Conservation (phyloP, 1,284 basidiomycete species). For the Malassezia equina region DNA sequence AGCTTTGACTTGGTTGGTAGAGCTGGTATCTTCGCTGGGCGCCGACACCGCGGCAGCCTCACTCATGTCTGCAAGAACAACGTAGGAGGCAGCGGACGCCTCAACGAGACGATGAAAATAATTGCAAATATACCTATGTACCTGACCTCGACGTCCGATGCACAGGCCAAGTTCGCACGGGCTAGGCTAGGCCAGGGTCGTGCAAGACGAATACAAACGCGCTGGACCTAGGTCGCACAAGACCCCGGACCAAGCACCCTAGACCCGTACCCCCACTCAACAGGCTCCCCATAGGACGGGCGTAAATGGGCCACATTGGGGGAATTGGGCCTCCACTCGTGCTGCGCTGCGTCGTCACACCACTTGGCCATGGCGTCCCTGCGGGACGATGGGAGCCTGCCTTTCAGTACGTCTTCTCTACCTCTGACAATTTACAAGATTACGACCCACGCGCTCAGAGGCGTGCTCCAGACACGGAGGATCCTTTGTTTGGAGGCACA, state of each 20-base stretch:
- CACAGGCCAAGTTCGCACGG: no score
- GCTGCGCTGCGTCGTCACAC: not conserved
- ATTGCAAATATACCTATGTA: no score
- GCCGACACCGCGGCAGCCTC: not conserved
- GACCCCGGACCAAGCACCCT: no score
- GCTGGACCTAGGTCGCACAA: no score
- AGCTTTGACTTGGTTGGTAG: slow-evolving; percentile 15
- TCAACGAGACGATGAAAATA: not conserved
- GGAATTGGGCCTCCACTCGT: not conserved
- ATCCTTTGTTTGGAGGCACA: slow-evolving; percentile 40
- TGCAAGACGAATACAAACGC: no score
- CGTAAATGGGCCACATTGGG: not conserved
- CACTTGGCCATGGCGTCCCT: slow-evolving; percentile 2
- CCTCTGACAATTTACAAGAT: not conserved
- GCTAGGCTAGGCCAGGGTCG: no score
- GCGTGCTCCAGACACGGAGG: slow-evolving; percentile 17
- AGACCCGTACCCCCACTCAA: no score
- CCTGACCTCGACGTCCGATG: no score
- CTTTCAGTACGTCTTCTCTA: not conserved
- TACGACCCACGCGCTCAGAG: not conserved
- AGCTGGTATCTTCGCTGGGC: not conserved
- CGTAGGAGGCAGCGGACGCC: not conserved
- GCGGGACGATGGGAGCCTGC: not conserved
- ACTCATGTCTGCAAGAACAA: not conserved
- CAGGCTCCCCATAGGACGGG: no score